Percentiles rank a stretch among this genome's conserved stretches.
Evolutionary conservation across 768 basidiomycete species (phyloP).

Genomic region (Russula emetica): DNA sequence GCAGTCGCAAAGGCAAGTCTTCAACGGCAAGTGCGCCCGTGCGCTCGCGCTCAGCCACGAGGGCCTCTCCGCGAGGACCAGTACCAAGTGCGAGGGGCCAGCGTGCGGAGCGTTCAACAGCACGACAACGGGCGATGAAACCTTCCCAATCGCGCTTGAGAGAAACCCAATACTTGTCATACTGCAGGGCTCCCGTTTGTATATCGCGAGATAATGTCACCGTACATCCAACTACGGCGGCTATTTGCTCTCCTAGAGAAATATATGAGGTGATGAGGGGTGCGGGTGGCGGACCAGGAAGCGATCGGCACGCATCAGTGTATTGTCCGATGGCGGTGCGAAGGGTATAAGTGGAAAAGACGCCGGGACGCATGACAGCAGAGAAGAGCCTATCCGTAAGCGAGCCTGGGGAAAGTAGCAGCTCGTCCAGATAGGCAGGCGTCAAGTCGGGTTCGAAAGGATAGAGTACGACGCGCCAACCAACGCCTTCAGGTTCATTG

Average conservation of each 20-base stretch:
- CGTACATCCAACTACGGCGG: conserved; percentile 81
- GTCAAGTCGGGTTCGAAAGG: conserved; percentile 73
- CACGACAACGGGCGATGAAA: conserved; percentile 84
- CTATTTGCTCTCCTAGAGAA: conserved; percentile 69
- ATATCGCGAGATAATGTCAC: conserved; percentile 68
- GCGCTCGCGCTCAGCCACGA: conserved; percentile 76
- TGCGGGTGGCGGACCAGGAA: conserved; percentile 53
- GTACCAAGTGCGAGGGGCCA: conserved; percentile 71
- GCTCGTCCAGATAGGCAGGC: conserved; percentile 83
- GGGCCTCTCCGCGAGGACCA: conserved; percentile 41
- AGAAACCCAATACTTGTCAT: conserved; percentile 77
- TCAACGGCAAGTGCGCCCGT: conserved; percentile 58
- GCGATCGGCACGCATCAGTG: conserved; percentile 61
- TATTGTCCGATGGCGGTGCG: conserved; percentile 82
- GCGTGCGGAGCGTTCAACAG: conserved; percentile 81
- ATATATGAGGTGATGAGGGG: conserved; percentile 60
- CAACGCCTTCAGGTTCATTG: conserved; percentile 32
- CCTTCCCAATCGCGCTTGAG: conserved; percentile 95
- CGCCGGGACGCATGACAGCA: conserved; percentile 79
- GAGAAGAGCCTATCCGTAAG: conserved; percentile 75
- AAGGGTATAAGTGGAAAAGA: conserved; percentile 81
- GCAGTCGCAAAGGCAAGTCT: conserved; percentile 61
- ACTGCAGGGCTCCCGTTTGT: conserved; percentile 72
- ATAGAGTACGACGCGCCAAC: conserved; percentile 57
- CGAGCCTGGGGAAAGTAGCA: conserved; percentile 65